Percentiles rank a stretch among this genome's conserved stretches.
phyloP scores from a whole-genome alignment of 169 alveolate species.

The Eimeria tenella region DNA sequence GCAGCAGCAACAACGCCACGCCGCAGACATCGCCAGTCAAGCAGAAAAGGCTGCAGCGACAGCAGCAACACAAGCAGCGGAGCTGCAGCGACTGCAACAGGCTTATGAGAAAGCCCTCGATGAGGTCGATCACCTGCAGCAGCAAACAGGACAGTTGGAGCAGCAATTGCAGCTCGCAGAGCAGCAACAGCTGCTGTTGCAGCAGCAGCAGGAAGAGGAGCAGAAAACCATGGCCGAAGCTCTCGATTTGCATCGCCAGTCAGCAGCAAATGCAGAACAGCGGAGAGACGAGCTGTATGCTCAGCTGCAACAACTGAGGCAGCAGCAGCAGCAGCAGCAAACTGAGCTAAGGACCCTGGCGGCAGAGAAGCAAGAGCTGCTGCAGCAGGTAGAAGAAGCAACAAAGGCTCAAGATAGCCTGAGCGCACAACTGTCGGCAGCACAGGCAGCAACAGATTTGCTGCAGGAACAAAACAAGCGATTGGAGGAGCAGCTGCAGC shows the following conservation, averaged over 20 bases:
- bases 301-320: constrained; percentile 71
- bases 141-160: constrained; percentile 27
- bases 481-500: constrained; percentile 66
- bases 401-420: constrained; percentile 16
- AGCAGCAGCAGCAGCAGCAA: constrained; percentile 75
- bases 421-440: constrained; percentile 44
- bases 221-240: constrained; percentile 1
- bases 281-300: constrained; percentile 52
- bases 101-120: background rate
- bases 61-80: constrained; percentile 55
- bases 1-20: constrained; percentile 53
- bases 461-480: constrained; percentile 69
- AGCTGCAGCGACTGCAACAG: constrained; percentile 38
- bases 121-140: constrained; percentile 32
- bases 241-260: background rate
- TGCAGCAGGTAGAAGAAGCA: constrained; percentile 55
- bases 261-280: constrained; percentile 55
- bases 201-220: constrained; percentile 65
- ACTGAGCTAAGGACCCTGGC: constrained; percentile 1
- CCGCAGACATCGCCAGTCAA: constrained; percentile 25
- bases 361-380: constrained; percentile 51
- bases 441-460: constrained; percentile 55
- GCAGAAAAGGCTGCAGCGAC: constrained; percentile 60
- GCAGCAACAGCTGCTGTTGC: constrained; percentile 59
- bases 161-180: constrained; percentile 18